Evolutionary conservation across 192 early-diverging fungal species (phyloP), one percentile per base, ranked within the genome.

Genomic region (Oehlia diaphana): DNA sequence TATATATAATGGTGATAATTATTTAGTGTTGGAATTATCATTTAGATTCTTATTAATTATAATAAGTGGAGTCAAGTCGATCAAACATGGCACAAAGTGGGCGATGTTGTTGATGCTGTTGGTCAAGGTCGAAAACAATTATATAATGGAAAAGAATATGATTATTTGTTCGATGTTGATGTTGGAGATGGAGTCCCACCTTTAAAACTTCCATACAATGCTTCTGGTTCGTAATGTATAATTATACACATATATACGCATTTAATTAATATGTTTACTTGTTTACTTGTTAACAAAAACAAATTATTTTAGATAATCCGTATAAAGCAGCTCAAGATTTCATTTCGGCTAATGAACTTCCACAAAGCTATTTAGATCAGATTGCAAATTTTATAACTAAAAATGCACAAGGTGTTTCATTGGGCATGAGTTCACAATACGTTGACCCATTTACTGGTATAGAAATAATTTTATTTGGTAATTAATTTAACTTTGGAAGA

Each of bases 101-200:
- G 98, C 12, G 92, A 95, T 39, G 96, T 99, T 1, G 96, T 98
- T 0, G 97, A 98, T 84, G 92, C 95, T 4, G 91, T 92, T 50
- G 95, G 93, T 4, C 86, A 86, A 10, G 81, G 87, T 9, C 83
- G 91, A 31, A 98, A 97, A 82, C 92, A 95, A 80, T 79, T 93
- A 35, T 95, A 92, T 81, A 87, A 91, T 6, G 96, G 97, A 39
- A 87, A 88, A 63, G 96, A 98, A 79, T 99, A 99, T 82, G 98
- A 99, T 85, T 97, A 94, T 83, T 94, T 99, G 39, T 99, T 99
- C 88, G 96, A 97, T 81, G 94, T 99, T 28, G 97, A 99, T 79
- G 91, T 99, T 47, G 91, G 92, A 39, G 94, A 93, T 39, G 95
- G 93, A 10, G 85, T 82, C 2, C 93, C 93, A 35, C 89, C 92